phyloP scores from a whole-genome alignment of 2,329 filamentous ascomycete genomes.

The Monosporascus sp. region DNA sequence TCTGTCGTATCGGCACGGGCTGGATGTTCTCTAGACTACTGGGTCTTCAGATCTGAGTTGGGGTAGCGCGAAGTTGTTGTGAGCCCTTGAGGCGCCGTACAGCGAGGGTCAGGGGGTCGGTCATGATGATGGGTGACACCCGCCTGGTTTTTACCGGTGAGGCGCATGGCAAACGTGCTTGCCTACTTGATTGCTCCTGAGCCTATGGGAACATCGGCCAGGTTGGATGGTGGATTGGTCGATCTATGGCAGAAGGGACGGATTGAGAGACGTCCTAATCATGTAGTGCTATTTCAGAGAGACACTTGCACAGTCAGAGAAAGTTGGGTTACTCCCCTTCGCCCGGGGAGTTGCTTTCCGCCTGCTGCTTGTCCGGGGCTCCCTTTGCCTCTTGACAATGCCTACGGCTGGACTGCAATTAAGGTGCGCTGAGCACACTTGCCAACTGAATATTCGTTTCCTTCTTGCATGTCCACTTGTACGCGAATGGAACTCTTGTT shows the following conservation, averaged over 20 bases:
- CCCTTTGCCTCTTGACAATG: background rate
- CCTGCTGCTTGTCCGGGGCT: background rate
- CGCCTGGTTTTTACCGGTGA: no score
- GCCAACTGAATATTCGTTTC: constrained; percentile 12
- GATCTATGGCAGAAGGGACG: no score
- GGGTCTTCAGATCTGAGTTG: no score
- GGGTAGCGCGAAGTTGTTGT: background rate
- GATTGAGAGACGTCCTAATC: background rate
- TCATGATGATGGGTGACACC: background rate
- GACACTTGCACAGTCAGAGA: background rate
- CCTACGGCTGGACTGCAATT: constrained; percentile 13
- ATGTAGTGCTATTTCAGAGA: background rate
- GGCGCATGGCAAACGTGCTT: no score
- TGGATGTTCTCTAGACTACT: no score
- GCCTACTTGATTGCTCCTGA: no score
- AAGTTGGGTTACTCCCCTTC: background rate
- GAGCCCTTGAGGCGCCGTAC: background rate
- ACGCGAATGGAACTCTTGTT: background rate
- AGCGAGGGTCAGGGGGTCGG: background rate
- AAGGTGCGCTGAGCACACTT: constrained; percentile 21
- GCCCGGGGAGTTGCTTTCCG: background rate
- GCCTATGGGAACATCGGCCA: no score
- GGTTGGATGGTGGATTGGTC: no score
- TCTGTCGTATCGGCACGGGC: background rate
- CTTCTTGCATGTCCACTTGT: background rate